Evolutionary conservation across 2,329 filamentous ascomycete species (phyloP), one percentile per base, ranked within the genome.

Genomic region (Magnaporthales sp.): DNA sequence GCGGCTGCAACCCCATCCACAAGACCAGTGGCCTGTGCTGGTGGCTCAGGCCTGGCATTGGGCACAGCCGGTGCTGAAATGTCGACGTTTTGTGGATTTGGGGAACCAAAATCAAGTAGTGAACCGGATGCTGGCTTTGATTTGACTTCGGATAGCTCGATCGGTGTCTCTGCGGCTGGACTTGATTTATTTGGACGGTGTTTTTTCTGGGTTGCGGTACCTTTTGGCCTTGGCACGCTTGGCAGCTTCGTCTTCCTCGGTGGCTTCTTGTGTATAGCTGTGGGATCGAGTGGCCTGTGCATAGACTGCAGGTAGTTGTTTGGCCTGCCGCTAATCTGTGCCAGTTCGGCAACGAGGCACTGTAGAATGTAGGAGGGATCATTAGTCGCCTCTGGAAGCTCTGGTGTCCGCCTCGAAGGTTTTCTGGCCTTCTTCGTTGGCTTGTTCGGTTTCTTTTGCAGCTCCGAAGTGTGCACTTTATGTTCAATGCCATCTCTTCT

Each of bases 1-100:
- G 82, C 80, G 9, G 79, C 77, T 4, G 81, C 73, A n/a, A 86
- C 54, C 24, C 54, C 54, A 58, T 26, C 54, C 54, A 58, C 54
- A 58, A 26, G 24, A 13, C n/a, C 54, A 58, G 22, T 58, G 54
- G n/a, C 24, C n/a, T 22, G n/a, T n/a, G 4, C 9, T 4, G 22
- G 11, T 22, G 8, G 7, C 5, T 5, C 54, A 11, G n/a, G 54
- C 54, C 24, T 22, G 1, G 54, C 54, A 24, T 26, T 15, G 24
- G 54, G n/a, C n/a, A n/a, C n/a, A 5, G 8, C 24, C 3, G 11
- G 8, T 26, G 54, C 54, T 26, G 24, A 26, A 58, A n/a, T 15
- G 54, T 10, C 54, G n/a, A 58, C 8, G 7, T 58, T 22, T 15
- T 26, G 54, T 58, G 22, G 8, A 13, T 9, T 10, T 5, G 54